A percentile compares a stretch with the other conserved stretches of the same genome.
These are phyloP conservation scores for Amanita rubescens DNA, from an alignment of 768 basidiomycete species.

Conservation along the genomic window DNA sequence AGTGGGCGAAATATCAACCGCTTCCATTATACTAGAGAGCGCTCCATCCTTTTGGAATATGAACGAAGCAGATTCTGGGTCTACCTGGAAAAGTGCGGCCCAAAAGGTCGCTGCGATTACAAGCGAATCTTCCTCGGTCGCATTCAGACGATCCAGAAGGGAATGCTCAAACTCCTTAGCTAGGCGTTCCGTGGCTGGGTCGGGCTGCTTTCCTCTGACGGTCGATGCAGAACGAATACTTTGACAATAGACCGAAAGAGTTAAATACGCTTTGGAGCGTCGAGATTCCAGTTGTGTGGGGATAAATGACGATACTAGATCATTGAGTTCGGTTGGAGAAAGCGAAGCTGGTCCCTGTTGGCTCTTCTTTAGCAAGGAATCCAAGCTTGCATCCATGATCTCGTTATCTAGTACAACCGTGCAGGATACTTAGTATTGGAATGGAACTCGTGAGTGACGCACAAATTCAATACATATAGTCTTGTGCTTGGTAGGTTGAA, in stretches of 20 bases:
- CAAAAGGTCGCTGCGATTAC: slow-evolving; percentile 59
- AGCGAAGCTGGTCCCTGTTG: slow-evolving; percentile 26
- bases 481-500: not conserved
- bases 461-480: not conserved
- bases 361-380: slow-evolving; percentile 24
- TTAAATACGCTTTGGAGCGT: slow-evolving; percentile 65
- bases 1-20: slow-evolving; percentile 55
- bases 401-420: slow-evolving; percentile 10
- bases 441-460: not conserved
- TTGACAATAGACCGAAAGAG: slow-evolving; percentile 63
- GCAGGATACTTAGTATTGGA: not conserved
- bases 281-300: slow-evolving; percentile 34
- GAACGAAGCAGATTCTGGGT: slow-evolving; percentile 54
- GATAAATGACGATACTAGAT: slow-evolving; percentile 44
- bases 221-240: slow-evolving; percentile 36
- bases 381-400: slow-evolving; percentile 18
- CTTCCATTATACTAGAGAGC: slow-evolving; percentile 58
- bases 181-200: slow-evolving; percentile 44
- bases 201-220: slow-evolving; percentile 29
- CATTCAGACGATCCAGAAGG: slow-evolving; percentile 43
- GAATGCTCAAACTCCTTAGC: slow-evolving; percentile 42
- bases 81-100: slow-evolving; percentile 80
- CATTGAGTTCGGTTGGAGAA: slow-evolving; percentile 48
- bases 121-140: slow-evolving; percentile 45
- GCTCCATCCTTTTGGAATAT: slow-evolving; percentile 62